phyloP scores from a whole-genome alignment of 495 filamentous ascomycete species.

The Hypoxylon subgilvum region DNA sequence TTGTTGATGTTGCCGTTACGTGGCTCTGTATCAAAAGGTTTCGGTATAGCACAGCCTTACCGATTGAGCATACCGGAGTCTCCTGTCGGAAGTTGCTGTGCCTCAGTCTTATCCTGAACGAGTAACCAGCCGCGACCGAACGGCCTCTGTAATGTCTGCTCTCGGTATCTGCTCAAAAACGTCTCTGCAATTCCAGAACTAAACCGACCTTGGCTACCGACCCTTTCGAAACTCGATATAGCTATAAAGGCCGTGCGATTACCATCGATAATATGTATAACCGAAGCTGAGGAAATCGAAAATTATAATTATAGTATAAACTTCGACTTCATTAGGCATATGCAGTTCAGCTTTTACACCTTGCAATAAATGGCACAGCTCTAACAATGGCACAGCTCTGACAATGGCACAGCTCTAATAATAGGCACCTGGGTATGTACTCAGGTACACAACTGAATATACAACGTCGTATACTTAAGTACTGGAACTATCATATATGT shows the following conservation, averaged over 20 bases:
- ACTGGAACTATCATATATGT: too few relatives aligned
- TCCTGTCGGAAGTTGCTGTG: slow-evolving; percentile 25
- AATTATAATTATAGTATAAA: too few relatives aligned
- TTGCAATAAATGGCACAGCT: too few relatives aligned
- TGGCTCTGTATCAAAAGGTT: background rate
- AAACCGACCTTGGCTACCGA: slow-evolving; percentile 27
- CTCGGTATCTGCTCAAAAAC: slow-evolving; percentile 47
- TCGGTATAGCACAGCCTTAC: slow-evolving; percentile 18
- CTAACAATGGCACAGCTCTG: too few relatives aligned
- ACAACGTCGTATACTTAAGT: too few relatives aligned
- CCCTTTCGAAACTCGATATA: slow-evolving; percentile 33
- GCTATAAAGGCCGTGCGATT: slow-evolving; percentile 48
- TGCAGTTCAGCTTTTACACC: too few relatives aligned
- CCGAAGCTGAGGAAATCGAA: too few relatives aligned
- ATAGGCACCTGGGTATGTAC: too few relatives aligned
- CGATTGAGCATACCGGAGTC: slow-evolving; percentile 29
- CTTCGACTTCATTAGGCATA: too few relatives aligned
- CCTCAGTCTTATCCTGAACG: slow-evolving; percentile 15
- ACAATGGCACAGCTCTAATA: too few relatives aligned
- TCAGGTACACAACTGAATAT: too few relatives aligned
- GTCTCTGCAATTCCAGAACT: slow-evolving; percentile 47
- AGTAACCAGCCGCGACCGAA: slow-evolving; percentile 48
- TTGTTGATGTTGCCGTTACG: slow-evolving; percentile 41
- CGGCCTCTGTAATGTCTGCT: slow-evolving; percentile 59
- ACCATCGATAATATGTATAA: too few relatives aligned